Base-by-base conservation (phyloP, 2,329 filamentous ascomycete species). In the Calonectria pseudoreteaudii region DNA sequence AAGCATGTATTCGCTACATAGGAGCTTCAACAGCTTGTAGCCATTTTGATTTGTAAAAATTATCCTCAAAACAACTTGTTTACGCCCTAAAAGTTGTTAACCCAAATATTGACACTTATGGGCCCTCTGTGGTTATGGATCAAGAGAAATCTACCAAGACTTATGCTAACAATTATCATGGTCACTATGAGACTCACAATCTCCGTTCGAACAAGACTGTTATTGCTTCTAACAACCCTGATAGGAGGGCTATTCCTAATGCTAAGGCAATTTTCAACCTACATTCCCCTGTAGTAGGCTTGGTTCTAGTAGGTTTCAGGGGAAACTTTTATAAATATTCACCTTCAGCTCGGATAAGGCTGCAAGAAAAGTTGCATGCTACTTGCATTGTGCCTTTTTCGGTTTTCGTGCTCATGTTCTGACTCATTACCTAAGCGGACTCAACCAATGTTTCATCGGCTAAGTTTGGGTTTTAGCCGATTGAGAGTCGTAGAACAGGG, bases 331-430 rank as follows among this genome's bases (percentile, higher is more conserved):
- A 14, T 18, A 44, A 44, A n/a, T 20, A 44, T 10, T 10, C 1
- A n/a, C 10, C 41, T 44, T n/a, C 41, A n/a, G 2, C 20, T 13
- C 4, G 10, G 20, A 47, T 1, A 47, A 14, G 9, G 20, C 13
- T 23, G 7, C 7, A 8, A 47, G 20, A 11, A 16, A 10, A 23
- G n/a, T 23, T 47, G 9, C 44, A 47, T 47, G n/a, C 41, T 8
- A n/a, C 10, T 23, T 0, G 11, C 4, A 8, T 7, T n/a, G 2
- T 10, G 9, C 1, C 41, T 38, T 38, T 13, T 23, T 3, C 0
- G 26, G n/a, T 20, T 62, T 41, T 62, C n/a, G n/a, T 41, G 26
- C 36, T 5, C 13, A 16, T 41, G 56, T 41, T 38, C 36, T 3
- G 13, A 28, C 5, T 41, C 8, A 8, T 14, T 20, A 41, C 34